These are phyloP conservation scores for Fusarium sp. DNA, from an alignment of 2,329 filamentous ascomycete species.

Conservation along the genomic window DNA sequence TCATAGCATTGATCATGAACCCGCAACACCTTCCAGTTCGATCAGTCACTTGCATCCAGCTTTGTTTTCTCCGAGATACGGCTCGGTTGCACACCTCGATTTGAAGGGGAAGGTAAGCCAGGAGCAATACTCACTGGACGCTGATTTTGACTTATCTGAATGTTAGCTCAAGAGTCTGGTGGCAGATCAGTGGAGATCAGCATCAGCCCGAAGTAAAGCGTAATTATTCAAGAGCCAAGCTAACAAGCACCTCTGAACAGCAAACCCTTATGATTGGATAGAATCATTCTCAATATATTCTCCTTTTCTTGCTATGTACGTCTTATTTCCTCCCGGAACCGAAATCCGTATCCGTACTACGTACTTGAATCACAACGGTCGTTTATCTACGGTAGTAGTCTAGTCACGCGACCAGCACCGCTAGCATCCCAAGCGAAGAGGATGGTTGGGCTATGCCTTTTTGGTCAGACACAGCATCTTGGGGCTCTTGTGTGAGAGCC, in stretches of 20 bases:
- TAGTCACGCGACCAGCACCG: conserved; percentile 23
- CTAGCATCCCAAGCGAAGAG: background rate
- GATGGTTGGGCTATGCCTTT: background rate
- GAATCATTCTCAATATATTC: background rate
- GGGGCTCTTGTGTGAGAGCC: background rate
- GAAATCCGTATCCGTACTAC: background rate
- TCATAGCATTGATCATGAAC: background rate
- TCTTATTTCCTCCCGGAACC: background rate
- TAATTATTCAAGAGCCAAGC: conserved; percentile 2
- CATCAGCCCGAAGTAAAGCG: background rate
- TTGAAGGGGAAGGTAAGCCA: background rate
- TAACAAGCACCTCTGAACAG: background rate
- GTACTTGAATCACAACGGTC: background rate
- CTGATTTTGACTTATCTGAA: background rate
- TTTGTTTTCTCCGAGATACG: too few species aligned
- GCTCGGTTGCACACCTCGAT: too few species aligned
- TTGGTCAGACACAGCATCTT: background rate
- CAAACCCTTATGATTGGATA: background rate
- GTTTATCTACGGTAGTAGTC: background rate
- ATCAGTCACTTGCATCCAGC: too few species aligned
- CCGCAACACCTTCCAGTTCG: background rate
- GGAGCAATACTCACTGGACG: background rate
- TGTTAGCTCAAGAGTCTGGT: background rate
- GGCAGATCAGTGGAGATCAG: conserved; percentile 4
- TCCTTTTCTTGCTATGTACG: background rate